Base-by-base conservation (phyloP, 352 stramenopile genomes). In the Phytophthora chlamydospora region DNA sequence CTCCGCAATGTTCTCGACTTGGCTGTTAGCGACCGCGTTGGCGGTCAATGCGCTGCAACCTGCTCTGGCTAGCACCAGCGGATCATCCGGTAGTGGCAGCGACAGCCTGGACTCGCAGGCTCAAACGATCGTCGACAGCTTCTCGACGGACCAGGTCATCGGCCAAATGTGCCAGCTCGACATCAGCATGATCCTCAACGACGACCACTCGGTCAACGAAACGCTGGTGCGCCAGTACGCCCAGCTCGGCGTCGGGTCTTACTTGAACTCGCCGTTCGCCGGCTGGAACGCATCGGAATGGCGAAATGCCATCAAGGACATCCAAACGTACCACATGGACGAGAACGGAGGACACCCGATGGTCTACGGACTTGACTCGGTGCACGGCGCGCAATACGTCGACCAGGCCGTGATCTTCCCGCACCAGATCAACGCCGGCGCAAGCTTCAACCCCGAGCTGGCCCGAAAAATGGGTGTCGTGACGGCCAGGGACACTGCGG, bases 161-260 rank as follows among this genome's bases (percentile, higher is more conserved):
- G 88, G 88, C 2, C 91, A 97, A 68, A 96, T 97, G 88, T 87
- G 83, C 9, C 91, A 97, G 64, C 75, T 97, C 24, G 88, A 97
- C 48, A 82, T 97, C 41, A 83, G 70, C 31, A 76, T 83, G n/a
- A 62, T 97, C 1, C 57, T 96, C 31, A 75, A 80, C 32, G 42
- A 61, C 9, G 62, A 70, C 36, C 32, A 66, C 13, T 53, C 62
- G 1, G 46, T 69, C n/a, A 69, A 69, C 34, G 61, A 69, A 35
- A 60, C 45, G 3, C 17, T 44, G 10, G 61, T 69, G 48, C 61
- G 61, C n/a, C 65, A 39, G 76, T 87, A 85, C 46, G 87, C 87
- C 7, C 53, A 83, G 39, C 60, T 89, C 14, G 83, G 89, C 27
- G 69, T 97, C 39, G 91, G 90, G 3, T 96, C 86, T 10, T 93